A percentile compares a stretch with the other conserved stretches of the same genome.
phyloP scores from a whole-genome alignment of 768 basidiomycete genomes.

The Lactarius pseudohatsudake region DNA sequence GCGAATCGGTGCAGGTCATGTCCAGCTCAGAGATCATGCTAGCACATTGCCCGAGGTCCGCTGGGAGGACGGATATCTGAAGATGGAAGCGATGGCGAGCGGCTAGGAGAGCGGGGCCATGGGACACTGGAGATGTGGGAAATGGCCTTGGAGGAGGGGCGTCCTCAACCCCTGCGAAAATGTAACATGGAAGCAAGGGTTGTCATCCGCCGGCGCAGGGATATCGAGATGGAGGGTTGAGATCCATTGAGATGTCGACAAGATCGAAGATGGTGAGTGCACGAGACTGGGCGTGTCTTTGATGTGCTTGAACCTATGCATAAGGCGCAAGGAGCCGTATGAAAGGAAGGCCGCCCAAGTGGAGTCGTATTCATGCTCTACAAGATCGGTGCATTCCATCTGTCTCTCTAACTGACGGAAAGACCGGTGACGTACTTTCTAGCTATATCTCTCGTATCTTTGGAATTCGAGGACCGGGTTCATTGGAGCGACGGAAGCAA shows the following conservation, averaged over 20 bases:
- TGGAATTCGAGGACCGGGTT: no score
- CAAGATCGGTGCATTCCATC: no score
- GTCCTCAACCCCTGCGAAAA: not conserved
- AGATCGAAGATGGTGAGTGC: conserved; percentile 19
- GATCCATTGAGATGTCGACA: conserved; percentile 17
- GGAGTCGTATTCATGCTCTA: no score
- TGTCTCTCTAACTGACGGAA: no score
- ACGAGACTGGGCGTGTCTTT: conserved; percentile 8
- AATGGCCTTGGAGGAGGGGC: conserved; percentile 2
- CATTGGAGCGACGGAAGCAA: no score
- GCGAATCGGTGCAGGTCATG: not conserved
- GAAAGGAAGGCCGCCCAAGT: no score
- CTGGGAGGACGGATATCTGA: conserved; percentile 30
- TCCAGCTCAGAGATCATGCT: conserved; percentile 23
- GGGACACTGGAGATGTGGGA: conserved; percentile 2
- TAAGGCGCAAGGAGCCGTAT: not conserved
- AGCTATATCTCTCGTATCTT: no score
- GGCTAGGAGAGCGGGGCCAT: conserved; percentile 23
- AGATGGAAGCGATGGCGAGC: conserved; percentile 28
- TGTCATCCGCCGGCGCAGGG: conserved; percentile 11
- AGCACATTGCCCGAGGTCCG: conserved; percentile 30
- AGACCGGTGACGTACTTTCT: no score
- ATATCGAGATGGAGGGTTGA: conserved; percentile 7
- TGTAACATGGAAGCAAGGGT: conserved; percentile 4
- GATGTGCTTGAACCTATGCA: not conserved